These are phyloP conservation scores for Cucurbita argyrosperma DNA, from an alignment of 306 rosid genomes.

Conservation along the genomic window DNA sequence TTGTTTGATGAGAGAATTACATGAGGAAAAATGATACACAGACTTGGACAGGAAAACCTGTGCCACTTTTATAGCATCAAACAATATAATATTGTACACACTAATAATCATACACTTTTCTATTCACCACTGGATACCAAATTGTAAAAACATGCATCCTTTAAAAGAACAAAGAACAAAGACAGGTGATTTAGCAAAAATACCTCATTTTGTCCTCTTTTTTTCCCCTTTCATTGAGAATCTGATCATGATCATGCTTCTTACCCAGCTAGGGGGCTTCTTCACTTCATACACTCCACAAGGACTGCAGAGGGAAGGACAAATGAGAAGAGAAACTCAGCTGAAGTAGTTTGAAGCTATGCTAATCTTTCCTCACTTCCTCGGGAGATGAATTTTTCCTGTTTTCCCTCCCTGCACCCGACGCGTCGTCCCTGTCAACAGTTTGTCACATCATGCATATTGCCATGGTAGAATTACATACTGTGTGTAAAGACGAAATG, in stretches of 20 bases:
- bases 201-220: neutral
- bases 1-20: neutral
- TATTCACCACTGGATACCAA: conserved; percentile 8
- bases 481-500: neutral
- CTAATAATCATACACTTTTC: conserved; percentile 27
- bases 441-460: neutral
- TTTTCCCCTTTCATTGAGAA: neutral
- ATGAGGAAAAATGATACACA: neutral
- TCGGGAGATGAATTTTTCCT: conserved; percentile 54
- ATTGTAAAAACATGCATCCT: conserved; percentile 2
- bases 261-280: neutral
- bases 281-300: neutral
- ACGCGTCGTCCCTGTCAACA: conserved; percentile 72
- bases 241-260: neutral
- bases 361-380: conserved; percentile 69
- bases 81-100: conserved; percentile 9
- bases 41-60: neutral
- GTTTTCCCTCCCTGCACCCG: conserved; percentile 58
- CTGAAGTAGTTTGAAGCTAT: conserved; percentile 29
- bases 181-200: neutral
- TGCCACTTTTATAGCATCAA: neutral
- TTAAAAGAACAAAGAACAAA: neutral
- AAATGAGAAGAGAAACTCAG: neutral
- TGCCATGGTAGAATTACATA: neutral
- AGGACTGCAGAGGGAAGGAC: neutral